These are phyloP conservation scores for Chlamydomonas reinhardtii DNA, from an alignment of 163 green algal species.

Conservation along the genomic window DNA sequence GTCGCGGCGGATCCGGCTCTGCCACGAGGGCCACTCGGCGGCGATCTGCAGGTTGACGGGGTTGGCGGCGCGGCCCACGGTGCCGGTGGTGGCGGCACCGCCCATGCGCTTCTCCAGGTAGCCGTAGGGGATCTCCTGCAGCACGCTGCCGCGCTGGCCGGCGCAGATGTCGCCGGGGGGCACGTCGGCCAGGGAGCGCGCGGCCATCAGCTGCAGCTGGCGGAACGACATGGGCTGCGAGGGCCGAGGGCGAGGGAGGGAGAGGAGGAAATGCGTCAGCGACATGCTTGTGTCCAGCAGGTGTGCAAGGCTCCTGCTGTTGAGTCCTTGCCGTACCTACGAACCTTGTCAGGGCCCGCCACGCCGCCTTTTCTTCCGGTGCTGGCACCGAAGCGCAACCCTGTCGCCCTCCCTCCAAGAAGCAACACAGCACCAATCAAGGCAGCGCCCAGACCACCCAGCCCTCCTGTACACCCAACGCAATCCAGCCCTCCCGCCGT, in stretches of 20 bases:
- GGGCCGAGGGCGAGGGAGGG: neutral
- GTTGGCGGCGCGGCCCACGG: slow-evolving; percentile 23
- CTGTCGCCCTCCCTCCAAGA: too few relatives aligned
- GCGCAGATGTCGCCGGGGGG: slow-evolving; percentile 42
- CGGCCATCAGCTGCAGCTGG: slow-evolving; percentile 49
- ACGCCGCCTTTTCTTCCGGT: too few relatives aligned
- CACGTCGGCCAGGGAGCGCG: slow-evolving; percentile 15
- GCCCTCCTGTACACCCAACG: too few relatives aligned
- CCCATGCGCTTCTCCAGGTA: slow-evolving; percentile 65
- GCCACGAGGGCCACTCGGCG: slow-evolving; percentile 44
- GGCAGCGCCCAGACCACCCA: too few relatives aligned
- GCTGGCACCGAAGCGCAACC: too few relatives aligned
- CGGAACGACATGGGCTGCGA: slow-evolving; percentile 50
- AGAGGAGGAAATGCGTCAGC: neutral
- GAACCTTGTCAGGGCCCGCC: too few relatives aligned
- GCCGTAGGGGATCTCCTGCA: slow-evolving; percentile 65
- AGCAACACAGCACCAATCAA: too few relatives aligned
- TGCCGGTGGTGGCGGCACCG: slow-evolving; percentile 40
- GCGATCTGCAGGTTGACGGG: slow-evolving; percentile 54
- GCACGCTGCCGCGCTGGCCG: slow-evolving; percentile 51
- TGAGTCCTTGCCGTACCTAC: too few relatives aligned
- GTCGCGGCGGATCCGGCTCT: slow-evolving; percentile 6
- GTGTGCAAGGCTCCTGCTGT: too few relatives aligned
- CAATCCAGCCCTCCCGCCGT: too few relatives aligned
- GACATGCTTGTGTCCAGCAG: too few relatives aligned